Base-by-base conservation (phyloP, 2,329 filamentous ascomycete species). In the Aspergillus unguis region DNA sequence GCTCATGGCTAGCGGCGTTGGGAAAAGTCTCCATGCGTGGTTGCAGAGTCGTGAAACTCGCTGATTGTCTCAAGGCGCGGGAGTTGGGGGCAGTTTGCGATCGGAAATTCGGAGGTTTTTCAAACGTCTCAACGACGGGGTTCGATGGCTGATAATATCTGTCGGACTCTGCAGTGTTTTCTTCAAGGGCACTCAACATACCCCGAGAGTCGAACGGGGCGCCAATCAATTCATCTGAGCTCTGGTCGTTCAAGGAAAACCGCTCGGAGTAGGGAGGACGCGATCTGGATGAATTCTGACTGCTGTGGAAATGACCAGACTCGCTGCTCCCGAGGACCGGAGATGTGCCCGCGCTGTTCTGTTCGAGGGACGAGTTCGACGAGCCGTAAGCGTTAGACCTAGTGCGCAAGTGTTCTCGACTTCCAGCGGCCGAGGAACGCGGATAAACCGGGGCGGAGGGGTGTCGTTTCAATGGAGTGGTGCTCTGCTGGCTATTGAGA, bases 1-100 rank as follows among this genome's bases (percentile, higher is more conserved):
- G 74, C 55, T 73, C 73, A 46, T 65, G 62, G 48, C 78, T 75
- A 38, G 65, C 75, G 37, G 65, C 61, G 58, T 71, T 65, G 54
- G 74, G 73, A 60, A 71, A 75, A 64, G 68, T 71, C 64, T 80
- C 80, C 74, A 82, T 79, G 43, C 75, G 71, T 64, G 77, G 78
- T 11, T 67, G 62, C 61, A 77, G 71, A 58, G 76, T 72, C 42
- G 82, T 79, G 67, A 86, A 86, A 69, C 85, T 88, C 55, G 80
- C 78, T 26, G 87, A 88, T 58, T 85, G 81, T 65, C 84, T 81
- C 53, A 88, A 77, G 42, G 77, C 71, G 54, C 84, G 84, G 36
- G 63, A 78, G 77, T 85, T 80, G 57, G 82, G 76, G 56, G 74
- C 80, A 55, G 82, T 77, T 64, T 81, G 78, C 37, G 75, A 68